Base-by-base conservation (phyloP, 2,329 filamentous ascomycete genomes). In the Paraphaeosphaeria sporulosa region DNA sequence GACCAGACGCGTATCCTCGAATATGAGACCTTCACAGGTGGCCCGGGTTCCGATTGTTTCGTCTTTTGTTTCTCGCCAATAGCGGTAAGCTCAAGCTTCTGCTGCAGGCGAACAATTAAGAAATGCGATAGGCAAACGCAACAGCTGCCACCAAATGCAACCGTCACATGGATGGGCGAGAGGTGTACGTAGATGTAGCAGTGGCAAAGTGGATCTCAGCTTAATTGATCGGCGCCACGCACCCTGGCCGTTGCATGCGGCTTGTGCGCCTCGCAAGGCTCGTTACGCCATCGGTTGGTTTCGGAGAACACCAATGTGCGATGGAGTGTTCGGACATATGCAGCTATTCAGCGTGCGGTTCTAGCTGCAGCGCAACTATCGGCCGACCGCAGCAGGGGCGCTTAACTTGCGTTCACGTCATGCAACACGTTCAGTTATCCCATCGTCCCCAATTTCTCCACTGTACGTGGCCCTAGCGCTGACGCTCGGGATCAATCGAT, bases 191-290 rank as follows among this genome's bases (percentile, higher is more conserved):
- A 15, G 23, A 13, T 25, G 38, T 30, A 17, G 19, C 38, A 9
- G 38, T 43, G 51, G 51, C 51, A 32, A 52, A 54, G 25, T 32
- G 51, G 17, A 21, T 15, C n/a, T 30, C 13, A 6, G 10, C 30
- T 32, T 32, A 9, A 9, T 32, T 32, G 51, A 54, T 54, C 38
- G 25, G 21, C 51, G 38, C 38, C 51, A 54, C 19, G 34, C 49
- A 52, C 38, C 51, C 51, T 32, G 38, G 51, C 51, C 51, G 51
- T 43, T 54, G 25, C 51, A 54, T 47, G 38, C 32, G 30, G 47
- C 47, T 21, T 50, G 25, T 50, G 48, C 48, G 44, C 44, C 44
- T 51, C 32, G 30, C 38, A 30, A 53, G 51, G 51, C 38, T 15
- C 25, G 51, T 44, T 44, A 34, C 51, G 51, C 51, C 23, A 54